These are phyloP conservation scores for Moricandia moricandioides DNA, from an alignment of 345 rosid species.

Conservation along the genomic window DNA sequence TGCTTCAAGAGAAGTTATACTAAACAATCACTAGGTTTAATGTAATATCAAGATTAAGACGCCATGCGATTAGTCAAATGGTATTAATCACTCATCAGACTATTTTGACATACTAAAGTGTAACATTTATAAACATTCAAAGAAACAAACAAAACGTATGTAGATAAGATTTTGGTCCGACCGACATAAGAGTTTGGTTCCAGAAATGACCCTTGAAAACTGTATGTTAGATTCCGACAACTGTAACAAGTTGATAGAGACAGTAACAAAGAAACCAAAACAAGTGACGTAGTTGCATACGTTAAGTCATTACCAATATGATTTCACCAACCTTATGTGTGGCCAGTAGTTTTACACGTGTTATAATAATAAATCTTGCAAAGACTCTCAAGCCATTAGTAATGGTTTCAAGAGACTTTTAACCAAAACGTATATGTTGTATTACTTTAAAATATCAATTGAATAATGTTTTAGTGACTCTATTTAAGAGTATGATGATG, in stretches of 20 bases:
- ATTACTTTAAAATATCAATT: background rate
- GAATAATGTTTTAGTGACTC: background rate
- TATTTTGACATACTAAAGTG: background rate
- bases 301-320: background rate
- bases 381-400: background rate
- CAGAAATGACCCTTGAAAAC: background rate
- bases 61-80: background rate
- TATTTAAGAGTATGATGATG: background rate
- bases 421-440: no score
- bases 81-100: background rate
- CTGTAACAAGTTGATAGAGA: background rate
- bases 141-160: background rate
- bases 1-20: background rate
- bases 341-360: background rate
- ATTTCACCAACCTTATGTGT: background rate
- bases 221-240: background rate
- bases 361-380: background rate
- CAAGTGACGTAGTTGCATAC: slow-evolving; percentile 17
- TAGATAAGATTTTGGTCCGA: background rate
- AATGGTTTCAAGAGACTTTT: background rate
- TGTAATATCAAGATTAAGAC: background rate
- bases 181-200: background rate
- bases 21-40: background rate
- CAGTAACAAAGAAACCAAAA: slow-evolving; percentile 6
- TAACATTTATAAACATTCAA: background rate